phyloP scores from a whole-genome alignment of 371 early-diverging fungal species.

The Basidiobolus meristosporus region DNA sequence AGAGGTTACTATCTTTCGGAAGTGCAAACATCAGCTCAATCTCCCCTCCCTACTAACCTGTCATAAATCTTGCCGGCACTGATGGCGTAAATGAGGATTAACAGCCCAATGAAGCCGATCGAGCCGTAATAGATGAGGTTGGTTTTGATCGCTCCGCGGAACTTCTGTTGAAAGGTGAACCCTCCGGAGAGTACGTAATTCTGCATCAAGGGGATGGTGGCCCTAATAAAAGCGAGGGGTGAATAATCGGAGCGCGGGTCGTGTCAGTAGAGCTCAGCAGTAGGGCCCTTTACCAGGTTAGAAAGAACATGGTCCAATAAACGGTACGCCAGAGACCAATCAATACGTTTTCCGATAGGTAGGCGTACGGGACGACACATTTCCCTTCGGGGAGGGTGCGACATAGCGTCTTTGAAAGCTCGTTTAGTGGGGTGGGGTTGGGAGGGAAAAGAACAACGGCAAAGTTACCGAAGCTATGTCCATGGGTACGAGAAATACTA shows the following conservation, averaged over 20 bases:
- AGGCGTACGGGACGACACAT: slow-evolving; percentile 56
- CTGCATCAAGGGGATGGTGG: slow-evolving; percentile 66
- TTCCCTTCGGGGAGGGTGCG: too few relatives aligned
- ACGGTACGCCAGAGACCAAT: slow-evolving; percentile 66
- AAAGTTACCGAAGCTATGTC: too few relatives aligned
- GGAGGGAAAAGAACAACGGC: too few relatives aligned
- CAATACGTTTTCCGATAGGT: slow-evolving; percentile 43
- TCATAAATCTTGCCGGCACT: slow-evolving; percentile 19
- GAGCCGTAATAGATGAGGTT: slow-evolving; percentile 63
- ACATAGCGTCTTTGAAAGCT: too few relatives aligned
- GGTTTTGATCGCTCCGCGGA: slow-evolving; percentile 50
- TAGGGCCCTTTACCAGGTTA: slow-evolving; percentile 78
- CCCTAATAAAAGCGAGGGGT: slow-evolving; percentile 18
- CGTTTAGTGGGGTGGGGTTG: too few relatives aligned
- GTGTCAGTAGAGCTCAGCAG: slow-evolving; percentile 1
- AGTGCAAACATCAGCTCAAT: too few relatives aligned
- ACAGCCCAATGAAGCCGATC: slow-evolving; percentile 27
- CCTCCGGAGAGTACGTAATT: slow-evolving; percentile 73
- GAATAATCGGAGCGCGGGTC: not conserved
- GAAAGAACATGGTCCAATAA: slow-evolving; percentile 80
- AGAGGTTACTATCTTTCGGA: not conserved
- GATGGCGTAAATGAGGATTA: slow-evolving; percentile 45
- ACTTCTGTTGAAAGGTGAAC: slow-evolving; percentile 33
- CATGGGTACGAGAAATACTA: too few relatives aligned
- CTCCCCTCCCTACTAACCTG: too few relatives aligned